A percentile compares a stretch with the other conserved stretches of the same genome.
These are phyloP conservation scores for Albugo candida DNA, from an alignment of 352 stramenopile species.

Conservation along the genomic window DNA sequence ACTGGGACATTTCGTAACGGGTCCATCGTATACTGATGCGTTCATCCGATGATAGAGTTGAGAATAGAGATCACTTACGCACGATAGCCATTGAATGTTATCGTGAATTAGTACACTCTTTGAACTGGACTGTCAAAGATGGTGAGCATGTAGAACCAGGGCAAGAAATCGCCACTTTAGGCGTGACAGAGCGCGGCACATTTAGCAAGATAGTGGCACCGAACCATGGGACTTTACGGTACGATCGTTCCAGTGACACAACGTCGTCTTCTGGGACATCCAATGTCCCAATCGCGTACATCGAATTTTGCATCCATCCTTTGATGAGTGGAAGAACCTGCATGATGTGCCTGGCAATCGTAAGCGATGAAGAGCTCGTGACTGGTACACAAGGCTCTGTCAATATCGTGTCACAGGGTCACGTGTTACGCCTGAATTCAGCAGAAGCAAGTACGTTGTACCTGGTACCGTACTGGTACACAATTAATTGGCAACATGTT, in stretches of 20 bases:
- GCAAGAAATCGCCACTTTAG: slow-evolving; percentile 28
- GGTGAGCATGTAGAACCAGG: slow-evolving; percentile 31
- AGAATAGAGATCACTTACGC: background rate
- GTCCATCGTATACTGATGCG: background rate
- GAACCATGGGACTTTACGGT: slow-evolving; percentile 80
- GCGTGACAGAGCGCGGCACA: slow-evolving; percentile 35
- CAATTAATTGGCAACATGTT: background rate
- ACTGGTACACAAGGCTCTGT: slow-evolving; percentile 31
- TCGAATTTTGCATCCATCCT: slow-evolving; percentile 68
- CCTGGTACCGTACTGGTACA: slow-evolving; percentile 15
- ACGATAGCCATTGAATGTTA: background rate
- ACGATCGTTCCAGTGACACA: slow-evolving; percentile 5
- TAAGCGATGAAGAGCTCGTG: slow-evolving; percentile 47
- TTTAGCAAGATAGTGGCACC: slow-evolving; percentile 38
- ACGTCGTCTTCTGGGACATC: slow-evolving; percentile 1
- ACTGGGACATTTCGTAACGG: background rate
- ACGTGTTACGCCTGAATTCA: slow-evolving; percentile 89
- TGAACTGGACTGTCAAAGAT: slow-evolving; percentile 25
- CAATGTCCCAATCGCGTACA: slow-evolving; percentile 20
- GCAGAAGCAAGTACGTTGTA: slow-evolving; percentile 86
- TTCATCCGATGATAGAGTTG: background rate
- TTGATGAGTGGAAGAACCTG: slow-evolving; percentile 51
- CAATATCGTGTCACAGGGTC: slow-evolving; percentile 61
- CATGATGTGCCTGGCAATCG: slow-evolving; percentile 57
- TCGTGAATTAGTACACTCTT: slow-evolving; percentile 14